Base-by-base conservation (phyloP, 2,329 filamentous ascomycete species). In the Nigrospora osmanthi region DNA sequence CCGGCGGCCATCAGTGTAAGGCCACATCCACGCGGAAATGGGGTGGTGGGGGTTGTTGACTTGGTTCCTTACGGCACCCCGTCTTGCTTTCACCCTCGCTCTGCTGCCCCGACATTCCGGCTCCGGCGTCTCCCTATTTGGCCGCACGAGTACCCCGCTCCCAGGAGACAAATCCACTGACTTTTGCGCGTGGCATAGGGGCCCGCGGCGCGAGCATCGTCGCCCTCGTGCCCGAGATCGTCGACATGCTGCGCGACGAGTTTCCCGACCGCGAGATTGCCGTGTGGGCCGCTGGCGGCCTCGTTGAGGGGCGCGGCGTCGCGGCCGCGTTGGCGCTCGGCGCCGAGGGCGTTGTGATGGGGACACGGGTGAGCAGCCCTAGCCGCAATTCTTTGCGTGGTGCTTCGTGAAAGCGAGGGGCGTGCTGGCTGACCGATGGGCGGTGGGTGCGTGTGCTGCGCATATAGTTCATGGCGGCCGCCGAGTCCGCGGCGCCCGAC, bases 1-100 rank as follows among this genome's bases (percentile, higher is more conserved):
- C 80, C 1, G 81, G 80, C 9, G 81, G 81, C 0, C 81, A 85
- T 55, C 80, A 81, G 49, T 73, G 77, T 28, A 28, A 6, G 23
- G 23, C 23, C 19, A 23, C 19, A n/a, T n/a, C n/a, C n/a, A n/a
- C n/a, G n/a, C n/a, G n/a, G n/a, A n/a, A n/a, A n/a, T n/a, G n/a
- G n/a, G n/a, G n/a, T n/a, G n/a, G n/a, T n/a, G n/a, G n/a, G n/a
- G n/a, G n/a, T n/a, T n/a, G n/a, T n/a, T n/a, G n/a, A n/a, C n/a
- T n/a, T n/a, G n/a, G n/a, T n/a, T n/a, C n/a, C n/a, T n/a, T n/a
- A n/a, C n/a, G n/a, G n/a, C n/a, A n/a, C n/a, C 7, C 19, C 19
- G 4, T 23, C 19, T 7, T 23, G 19, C 23, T 28, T 2, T 28
- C 5, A 4, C 23, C 23, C 5, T 28, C 10, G 6, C 5, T 10